phyloP scores from a whole-genome alignment of 129 eudicot species.

The Saussurea involucrata region DNA sequence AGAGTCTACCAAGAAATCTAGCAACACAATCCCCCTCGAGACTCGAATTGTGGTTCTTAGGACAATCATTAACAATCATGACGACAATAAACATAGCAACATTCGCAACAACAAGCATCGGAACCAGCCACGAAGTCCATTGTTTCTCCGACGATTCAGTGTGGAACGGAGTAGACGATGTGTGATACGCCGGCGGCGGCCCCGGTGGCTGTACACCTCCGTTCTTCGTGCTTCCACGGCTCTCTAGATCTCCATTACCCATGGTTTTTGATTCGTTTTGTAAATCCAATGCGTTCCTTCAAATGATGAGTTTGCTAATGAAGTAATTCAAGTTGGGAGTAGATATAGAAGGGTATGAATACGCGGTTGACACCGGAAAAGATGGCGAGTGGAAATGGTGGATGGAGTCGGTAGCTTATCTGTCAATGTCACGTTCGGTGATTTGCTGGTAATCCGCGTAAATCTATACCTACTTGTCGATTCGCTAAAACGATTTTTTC shows the following conservation, averaged over 20 bases:
- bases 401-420: constrained; percentile 18
- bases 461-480: not conserved
- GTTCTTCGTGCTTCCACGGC: constrained; percentile 41
- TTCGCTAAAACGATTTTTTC: not conserved
- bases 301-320: not conserved
- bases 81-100: constrained; percentile 64
- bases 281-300: not conserved
- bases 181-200: constrained; percentile 10
- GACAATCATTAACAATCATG: constrained; percentile 80
- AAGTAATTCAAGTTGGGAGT: not conserved
- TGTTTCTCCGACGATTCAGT: constrained; percentile 39
- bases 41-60: constrained; percentile 42
- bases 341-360: not conserved
- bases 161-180: constrained; percentile 25
- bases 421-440: constrained; percentile 37
- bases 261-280: constrained; percentile 10
- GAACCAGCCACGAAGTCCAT: constrained; percentile 92
- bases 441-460: constrained; percentile 27
- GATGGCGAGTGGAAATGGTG: not conserved
- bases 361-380: not conserved
- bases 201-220: constrained; percentile 21
- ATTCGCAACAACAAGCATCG: constrained; percentile 80
- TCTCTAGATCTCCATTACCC: constrained; percentile 77
- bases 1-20: constrained; percentile 73
- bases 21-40: constrained; percentile 65